Evolutionary conservation across 345 rosid species (phyloP).

Genomic region (Sisymbrium irio): DNA sequence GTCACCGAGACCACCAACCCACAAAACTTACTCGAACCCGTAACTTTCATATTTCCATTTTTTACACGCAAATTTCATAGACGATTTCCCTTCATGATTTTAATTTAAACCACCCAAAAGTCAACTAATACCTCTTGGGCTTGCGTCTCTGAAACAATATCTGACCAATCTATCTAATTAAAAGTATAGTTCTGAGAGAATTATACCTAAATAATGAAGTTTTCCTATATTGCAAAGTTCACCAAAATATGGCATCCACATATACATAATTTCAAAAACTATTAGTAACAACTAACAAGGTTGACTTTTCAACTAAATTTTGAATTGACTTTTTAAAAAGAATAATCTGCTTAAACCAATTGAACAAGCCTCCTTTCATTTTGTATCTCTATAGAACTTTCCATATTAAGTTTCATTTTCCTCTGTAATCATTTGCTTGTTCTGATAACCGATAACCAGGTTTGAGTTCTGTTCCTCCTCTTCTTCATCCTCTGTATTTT

Average conservation of each 20-base stretch:
- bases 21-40: too few species aligned
- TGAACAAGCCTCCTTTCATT: not conserved
- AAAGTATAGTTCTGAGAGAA: not conserved
- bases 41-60: too few species aligned
- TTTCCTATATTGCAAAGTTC: not conserved
- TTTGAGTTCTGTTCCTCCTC: not conserved
- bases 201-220: not conserved
- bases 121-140: constrained; percentile 8
- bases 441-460: not conserved
- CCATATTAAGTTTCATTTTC: not conserved
- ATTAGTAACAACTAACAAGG: not conserved
- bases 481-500: not conserved
- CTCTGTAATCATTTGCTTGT: not conserved
- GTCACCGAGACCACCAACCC: too few species aligned
- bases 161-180: not conserved
- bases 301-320: not conserved
- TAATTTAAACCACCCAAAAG: not conserved
- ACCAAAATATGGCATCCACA: not conserved
- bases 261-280: not conserved
- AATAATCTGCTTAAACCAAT: not conserved
- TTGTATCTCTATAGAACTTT: not conserved
- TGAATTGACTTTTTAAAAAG: not conserved
- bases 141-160: not conserved
- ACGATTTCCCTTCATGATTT: too few species aligned
- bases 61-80: too few species aligned